Evolutionary conservation across 1,284 basidiomycete species (phyloP).

Genomic region (Pseudozyma hubeiensis): DNA sequence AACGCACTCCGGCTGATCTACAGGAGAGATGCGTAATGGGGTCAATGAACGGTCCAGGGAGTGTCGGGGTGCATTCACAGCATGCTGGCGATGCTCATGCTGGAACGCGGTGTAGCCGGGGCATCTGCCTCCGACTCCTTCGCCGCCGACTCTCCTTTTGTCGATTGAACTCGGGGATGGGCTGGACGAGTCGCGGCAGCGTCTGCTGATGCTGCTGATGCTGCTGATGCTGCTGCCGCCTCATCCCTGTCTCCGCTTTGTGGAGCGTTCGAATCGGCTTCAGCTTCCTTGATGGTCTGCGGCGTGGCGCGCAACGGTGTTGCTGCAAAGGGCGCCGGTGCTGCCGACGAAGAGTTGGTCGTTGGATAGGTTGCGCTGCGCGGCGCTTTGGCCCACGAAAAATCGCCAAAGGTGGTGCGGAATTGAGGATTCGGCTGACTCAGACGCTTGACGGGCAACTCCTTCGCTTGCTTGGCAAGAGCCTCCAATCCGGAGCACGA

Average conservation of each 20-base stretch:
- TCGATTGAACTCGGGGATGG: conserved; percentile 24
- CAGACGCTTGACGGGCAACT: conserved; percentile 41
- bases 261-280: conserved; percentile 17
- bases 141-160: conserved; percentile 14
- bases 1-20: too few relatives aligned
- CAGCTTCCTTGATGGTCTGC: conserved; percentile 14
- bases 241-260: neutral
- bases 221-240: conserved; percentile 7
- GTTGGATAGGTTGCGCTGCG: conserved; percentile 8
- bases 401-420: conserved; percentile 40
- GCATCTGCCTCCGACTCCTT: conserved; percentile 15
- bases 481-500: conserved; percentile 48
- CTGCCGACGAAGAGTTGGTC: neutral
- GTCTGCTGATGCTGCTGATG: neutral
- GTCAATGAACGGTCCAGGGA: neutral
- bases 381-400: conserved; percentile 25
- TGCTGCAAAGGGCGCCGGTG: neutral
- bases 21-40: neutral
- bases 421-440: conserved; percentile 48
- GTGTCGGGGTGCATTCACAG: conserved; percentile 16
- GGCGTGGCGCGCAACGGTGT: conserved; percentile 2
- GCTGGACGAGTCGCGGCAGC: neutral
- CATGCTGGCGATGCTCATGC: conserved; percentile 49
- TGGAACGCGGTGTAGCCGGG: conserved; percentile 27
- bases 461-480: conserved; percentile 41